Conservation (phyloP, 2,329 filamentous ascomycete genomes). For the Colletotrichum filicis region DNA sequence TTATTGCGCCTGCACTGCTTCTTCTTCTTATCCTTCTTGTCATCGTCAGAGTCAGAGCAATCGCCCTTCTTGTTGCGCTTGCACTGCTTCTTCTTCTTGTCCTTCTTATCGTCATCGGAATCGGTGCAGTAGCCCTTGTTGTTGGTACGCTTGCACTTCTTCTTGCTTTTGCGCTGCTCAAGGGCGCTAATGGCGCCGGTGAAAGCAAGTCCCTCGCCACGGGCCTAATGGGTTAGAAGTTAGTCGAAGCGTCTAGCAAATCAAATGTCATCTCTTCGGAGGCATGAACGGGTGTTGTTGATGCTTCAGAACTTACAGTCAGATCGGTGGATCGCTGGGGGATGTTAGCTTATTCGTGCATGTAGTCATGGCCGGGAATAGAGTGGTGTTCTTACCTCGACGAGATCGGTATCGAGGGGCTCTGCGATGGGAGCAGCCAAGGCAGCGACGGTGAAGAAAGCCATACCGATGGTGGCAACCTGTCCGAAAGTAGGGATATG, state of each 20-base stretch:
- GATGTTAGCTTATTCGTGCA: not conserved
- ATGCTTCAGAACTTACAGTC: not conserved
- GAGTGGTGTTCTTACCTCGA: slow-evolving; percentile 1
- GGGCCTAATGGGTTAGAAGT: not conserved
- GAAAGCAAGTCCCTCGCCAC: slow-evolving; percentile 9
- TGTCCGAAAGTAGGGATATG: slow-evolving; percentile 28
- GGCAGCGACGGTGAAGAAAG: slow-evolving; percentile 23
- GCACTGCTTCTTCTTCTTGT: slow-evolving; percentile 15
- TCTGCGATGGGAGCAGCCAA: slow-evolving; percentile 21
- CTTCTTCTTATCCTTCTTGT: slow-evolving; percentile 8
- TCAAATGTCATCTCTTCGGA: not conserved
- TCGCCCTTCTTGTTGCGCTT: slow-evolving; percentile 29
- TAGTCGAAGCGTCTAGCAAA: not conserved
- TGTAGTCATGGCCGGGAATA: not conserved
- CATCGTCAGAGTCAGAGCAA: slow-evolving; percentile 12
- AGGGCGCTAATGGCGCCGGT: not conserved
- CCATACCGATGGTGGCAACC: slow-evolving; percentile 30
- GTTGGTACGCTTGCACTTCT: slow-evolving; percentile 19
- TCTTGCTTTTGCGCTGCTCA: slow-evolving; percentile 23
- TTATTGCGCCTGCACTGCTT: slow-evolving; percentile 25
- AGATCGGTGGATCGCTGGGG: slow-evolving; percentile 22
- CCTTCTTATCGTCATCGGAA: not conserved
- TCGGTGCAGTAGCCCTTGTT: slow-evolving; percentile 10
- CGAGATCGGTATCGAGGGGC: slow-evolving; percentile 6
- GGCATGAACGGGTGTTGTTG: not conserved